These are phyloP conservation scores for Cercospora zeae-maydis DNA, from an alignment of 2,329 filamentous ascomycete genomes.

Conservation along the genomic window DNA sequence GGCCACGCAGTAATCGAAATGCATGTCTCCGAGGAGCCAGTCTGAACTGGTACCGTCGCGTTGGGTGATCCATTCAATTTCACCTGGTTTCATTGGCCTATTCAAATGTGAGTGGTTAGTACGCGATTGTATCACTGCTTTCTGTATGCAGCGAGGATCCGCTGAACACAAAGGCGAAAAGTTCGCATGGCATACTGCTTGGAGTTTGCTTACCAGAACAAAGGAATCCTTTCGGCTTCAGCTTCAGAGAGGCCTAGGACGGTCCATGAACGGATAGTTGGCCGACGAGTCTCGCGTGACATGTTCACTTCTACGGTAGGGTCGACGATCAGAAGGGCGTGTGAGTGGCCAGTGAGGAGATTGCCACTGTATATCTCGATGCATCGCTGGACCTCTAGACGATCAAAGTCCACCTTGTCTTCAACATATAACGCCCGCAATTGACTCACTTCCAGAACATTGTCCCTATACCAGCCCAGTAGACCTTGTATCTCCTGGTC, in stretches of 20 bases:
- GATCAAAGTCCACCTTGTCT: background rate
- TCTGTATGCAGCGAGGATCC: too few relatives aligned
- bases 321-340: background rate
- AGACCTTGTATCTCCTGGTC: too few relatives aligned
- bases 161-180: too few relatives aligned
- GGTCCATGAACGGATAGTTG: background rate
- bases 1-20: slow-evolving; percentile 12
- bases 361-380: background rate
- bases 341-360: background rate
- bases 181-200: background rate
- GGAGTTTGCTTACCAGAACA: background rate
- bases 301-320: background rate
- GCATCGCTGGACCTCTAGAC: background rate
- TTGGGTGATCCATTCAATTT: fast-evolving
- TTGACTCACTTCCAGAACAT: background rate
- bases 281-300: background rate
- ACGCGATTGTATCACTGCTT: too few relatives aligned
- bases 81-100: background rate
- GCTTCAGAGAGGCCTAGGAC: background rate
- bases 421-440: background rate
- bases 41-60: background rate
- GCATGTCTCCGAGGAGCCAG: slow-evolving; percentile 13
- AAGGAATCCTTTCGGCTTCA: background rate
- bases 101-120: background rate
- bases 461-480: background rate